phyloP scores from a whole-genome alignment of 2,329 filamentous ascomycete species.

The Aspergillus aculeatus region DNA sequence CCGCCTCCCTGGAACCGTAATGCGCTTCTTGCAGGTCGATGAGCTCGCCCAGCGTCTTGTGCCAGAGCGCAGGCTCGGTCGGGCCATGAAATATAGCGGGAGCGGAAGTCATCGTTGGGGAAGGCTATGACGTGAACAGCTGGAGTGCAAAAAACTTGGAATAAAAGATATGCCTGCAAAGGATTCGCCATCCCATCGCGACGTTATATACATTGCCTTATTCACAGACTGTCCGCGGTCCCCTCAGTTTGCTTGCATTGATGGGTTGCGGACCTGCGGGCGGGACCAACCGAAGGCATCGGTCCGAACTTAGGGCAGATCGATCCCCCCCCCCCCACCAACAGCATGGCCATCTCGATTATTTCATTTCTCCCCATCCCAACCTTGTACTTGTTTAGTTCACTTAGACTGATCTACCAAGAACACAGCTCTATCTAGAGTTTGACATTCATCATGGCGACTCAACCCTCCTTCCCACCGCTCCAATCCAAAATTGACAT shows the following conservation, averaged over 20 bases:
- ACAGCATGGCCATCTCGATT: background rate
- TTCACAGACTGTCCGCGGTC: too few relatives aligned
- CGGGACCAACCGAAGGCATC: background rate
- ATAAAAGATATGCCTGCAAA: too few relatives aligned
- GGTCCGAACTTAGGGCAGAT: background rate
- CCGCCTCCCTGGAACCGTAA: conserved; percentile 9
- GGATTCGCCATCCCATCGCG: too few relatives aligned
- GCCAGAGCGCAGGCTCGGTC: conserved; percentile 20
- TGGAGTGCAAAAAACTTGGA: too few relatives aligned
- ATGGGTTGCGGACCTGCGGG: background rate
- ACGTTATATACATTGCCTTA: too few relatives aligned
- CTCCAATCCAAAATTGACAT: conserved; percentile 21
- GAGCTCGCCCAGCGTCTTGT: conserved; percentile 18
- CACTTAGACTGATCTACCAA: too few relatives aligned
- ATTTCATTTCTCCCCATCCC: too few relatives aligned
- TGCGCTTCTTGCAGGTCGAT: conserved; percentile 23
- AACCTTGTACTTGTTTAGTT: too few relatives aligned
- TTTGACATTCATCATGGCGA: background rate
- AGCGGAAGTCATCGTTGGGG: conserved; percentile 4
- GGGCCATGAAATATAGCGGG: conserved; percentile 22
- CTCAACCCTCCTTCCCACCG: conserved; percentile 17
- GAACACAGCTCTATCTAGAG: background rate
- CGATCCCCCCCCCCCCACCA: background rate
- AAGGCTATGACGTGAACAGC: too few relatives aligned
- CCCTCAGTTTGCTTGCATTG: background rate